Evolutionary conservation across 192 early-diverging fungal genomes (phyloP).

Genomic region (Umbelopsis vinacea): DNA sequence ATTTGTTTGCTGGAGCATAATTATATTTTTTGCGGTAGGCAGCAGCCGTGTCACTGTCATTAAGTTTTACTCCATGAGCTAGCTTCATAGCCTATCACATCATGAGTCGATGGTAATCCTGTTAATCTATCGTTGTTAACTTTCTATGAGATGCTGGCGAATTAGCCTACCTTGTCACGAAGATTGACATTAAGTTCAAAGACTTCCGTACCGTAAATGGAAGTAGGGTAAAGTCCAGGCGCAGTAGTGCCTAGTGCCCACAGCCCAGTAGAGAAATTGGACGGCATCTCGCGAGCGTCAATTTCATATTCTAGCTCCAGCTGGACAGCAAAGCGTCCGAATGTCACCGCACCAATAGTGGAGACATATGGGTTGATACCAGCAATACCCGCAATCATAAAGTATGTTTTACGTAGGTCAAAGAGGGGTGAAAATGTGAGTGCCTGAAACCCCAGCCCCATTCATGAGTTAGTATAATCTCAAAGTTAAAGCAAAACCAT

Average conservation of each 20-base stretch:
- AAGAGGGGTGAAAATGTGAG: constrained; percentile 18
- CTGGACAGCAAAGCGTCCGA: constrained; percentile 21
- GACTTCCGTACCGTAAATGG: constrained; percentile 15
- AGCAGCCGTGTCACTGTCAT: not conserved
- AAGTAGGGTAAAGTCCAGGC: not conserved
- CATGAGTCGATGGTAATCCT: not conserved
- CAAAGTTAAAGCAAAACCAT: no score
- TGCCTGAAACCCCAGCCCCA: not conserved
- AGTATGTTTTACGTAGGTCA: constrained; percentile 7
- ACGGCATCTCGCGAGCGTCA: constrained; percentile 17
- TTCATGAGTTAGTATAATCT: not conserved
- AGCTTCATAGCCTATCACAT: constrained; percentile 3
- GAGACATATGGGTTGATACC: constrained; percentile 13
- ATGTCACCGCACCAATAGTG: constrained; percentile 5
- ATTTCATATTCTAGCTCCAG: constrained; percentile 8
- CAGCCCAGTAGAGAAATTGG: constrained; percentile 13
- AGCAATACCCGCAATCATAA: constrained; percentile 23
- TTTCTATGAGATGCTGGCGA: not conserved
- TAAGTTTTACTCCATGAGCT: not conserved
- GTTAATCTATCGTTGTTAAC: not conserved
- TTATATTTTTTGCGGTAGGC: not conserved
- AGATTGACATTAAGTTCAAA: constrained; percentile 17
- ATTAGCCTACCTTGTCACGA: not conserved
- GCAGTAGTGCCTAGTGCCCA: constrained; percentile 8
- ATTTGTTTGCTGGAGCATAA: constrained; percentile 12